These are phyloP conservation scores for Didymella arachidicola DNA, from an alignment of 2,329 filamentous ascomycete species.

Conservation along the genomic window DNA sequence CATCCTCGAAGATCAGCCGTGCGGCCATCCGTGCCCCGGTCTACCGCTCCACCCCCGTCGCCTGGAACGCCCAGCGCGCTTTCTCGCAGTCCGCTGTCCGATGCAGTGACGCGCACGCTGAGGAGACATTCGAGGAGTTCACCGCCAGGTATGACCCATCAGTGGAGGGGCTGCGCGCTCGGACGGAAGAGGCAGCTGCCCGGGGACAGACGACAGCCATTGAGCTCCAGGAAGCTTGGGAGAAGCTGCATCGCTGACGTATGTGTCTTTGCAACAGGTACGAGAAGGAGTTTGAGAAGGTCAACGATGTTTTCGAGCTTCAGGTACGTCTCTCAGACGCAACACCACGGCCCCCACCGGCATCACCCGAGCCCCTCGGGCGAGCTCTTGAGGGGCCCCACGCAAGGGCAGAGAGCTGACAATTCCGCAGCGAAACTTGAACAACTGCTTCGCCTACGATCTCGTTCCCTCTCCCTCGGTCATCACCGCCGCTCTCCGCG, in stretches of 20 bases:
- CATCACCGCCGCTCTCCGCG: constrained; percentile 88
- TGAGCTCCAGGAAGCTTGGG: constrained; percentile 34
- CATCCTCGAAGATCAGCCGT: constrained; percentile 47
- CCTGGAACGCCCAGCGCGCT: constrained; percentile 46
- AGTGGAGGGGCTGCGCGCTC: constrained; percentile 27
- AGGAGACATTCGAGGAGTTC: constrained; percentile 99
- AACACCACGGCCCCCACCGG: constrained; percentile 21
- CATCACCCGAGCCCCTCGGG: constrained; percentile 25
- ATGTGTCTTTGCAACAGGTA: constrained; percentile 68
- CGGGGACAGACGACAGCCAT: constrained; percentile 35
- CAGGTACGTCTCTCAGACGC: constrained; percentile 70
- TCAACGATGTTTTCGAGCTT: constrained; percentile 99
- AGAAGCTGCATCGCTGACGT: constrained; percentile 39
- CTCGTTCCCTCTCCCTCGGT: constrained; percentile 94
- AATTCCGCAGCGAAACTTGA: constrained; percentile 78
- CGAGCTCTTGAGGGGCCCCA: constrained; percentile 6
- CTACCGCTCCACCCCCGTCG: constrained; percentile 45
- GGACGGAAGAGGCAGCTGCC: constrained; percentile 26
- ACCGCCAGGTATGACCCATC: constrained; percentile 79
- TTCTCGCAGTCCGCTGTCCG: constrained; percentile 61
- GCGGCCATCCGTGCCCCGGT: constrained; percentile 45
- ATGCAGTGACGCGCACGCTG: constrained; percentile 69
- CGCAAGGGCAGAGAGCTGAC: constrained; percentile 27
- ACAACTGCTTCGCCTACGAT: constrained; percentile 99
- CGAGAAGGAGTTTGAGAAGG: constrained; percentile 97